phyloP scores from a whole-genome alignment of 2,329 filamentous ascomycete species.

The Akanthomyces muscarius region DNA sequence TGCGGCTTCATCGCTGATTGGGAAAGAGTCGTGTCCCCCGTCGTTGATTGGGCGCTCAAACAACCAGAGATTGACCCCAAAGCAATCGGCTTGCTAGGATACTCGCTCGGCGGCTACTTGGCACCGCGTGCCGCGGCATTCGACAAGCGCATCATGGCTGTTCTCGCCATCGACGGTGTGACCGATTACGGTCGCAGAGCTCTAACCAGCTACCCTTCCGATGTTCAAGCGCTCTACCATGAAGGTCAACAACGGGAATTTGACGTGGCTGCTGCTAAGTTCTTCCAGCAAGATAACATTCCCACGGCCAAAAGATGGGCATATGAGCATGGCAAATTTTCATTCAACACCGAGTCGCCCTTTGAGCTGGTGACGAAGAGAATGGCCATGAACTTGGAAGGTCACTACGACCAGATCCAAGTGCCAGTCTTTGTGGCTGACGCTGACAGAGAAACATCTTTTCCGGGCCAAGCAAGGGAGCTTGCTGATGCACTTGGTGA shows the following conservation, averaged over 20 bases:
- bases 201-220: slow-evolving; percentile 7
- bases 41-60: slow-evolving; percentile 34
- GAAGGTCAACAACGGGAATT: slow-evolving; percentile 19
- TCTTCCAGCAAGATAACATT: not conserved
- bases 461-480: not conserved
- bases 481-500: slow-evolving; percentile 1
- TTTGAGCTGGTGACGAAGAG: slow-evolving; percentile 21
- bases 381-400: slow-evolving; percentile 19
- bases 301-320: slow-evolving; percentile 22
- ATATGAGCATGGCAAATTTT: slow-evolving; percentile 25
- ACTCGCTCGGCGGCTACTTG: slow-evolving; percentile 40
- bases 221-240: not conserved
- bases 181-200: slow-evolving; percentile 25
- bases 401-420: slow-evolving; percentile 22
- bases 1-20: slow-evolving; percentile 44
- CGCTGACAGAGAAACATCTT: not conserved
- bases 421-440: not conserved
- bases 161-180: slow-evolving; percentile 37
- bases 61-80: slow-evolving; percentile 27
- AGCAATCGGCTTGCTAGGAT: slow-evolving; percentile 36
- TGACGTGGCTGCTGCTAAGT: slow-evolving; percentile 19
- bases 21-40: slow-evolving; percentile 37
- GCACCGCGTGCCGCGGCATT: slow-evolving; percentile 39
- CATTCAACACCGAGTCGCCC: slow-evolving; percentile 24
- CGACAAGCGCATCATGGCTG: slow-evolving; percentile 39